phyloP scores from a whole-genome alignment of 768 basidiomycete species.

The Suillus luteus region DNA sequence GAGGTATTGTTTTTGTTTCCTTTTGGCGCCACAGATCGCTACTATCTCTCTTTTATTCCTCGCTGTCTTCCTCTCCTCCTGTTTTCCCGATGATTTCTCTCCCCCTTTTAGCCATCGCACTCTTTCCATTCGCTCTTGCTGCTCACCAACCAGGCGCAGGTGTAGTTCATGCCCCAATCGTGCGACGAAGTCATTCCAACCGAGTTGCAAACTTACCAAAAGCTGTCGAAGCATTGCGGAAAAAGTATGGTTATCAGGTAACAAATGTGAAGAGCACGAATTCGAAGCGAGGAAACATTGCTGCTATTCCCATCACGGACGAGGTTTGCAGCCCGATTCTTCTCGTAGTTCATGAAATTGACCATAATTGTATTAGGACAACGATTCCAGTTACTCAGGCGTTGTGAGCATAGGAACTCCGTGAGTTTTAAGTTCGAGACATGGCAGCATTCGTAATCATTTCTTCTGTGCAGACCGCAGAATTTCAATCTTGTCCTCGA shows the following conservation, averaged over 20 bases:
- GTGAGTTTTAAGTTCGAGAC: conserved; percentile 40
- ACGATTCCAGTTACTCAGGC: conserved; percentile 62
- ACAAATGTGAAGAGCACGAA: conserved; percentile 8
- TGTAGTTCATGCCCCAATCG: conserved; percentile 47
- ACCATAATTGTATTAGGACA: conserved; percentile 36
- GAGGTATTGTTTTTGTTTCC: not conserved
- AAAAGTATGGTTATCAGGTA: conserved; percentile 47
- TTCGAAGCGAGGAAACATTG: conserved; percentile 35
- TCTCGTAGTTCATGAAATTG: not conserved
- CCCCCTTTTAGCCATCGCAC: conserved; percentile 30
- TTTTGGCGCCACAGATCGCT: not conserved
- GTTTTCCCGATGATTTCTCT: conserved; percentile 22
- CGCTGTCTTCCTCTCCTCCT: not conserved
- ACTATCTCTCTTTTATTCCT: not conserved
- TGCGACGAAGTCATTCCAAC: conserved; percentile 37
- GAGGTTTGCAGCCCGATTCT: conserved; percentile 42
- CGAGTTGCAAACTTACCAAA: conserved; percentile 36
- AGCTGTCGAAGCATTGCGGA: conserved; percentile 44
- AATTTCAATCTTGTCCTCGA: conserved; percentile 81
- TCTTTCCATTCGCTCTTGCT: conserved; percentile 34
- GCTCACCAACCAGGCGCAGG: conserved; percentile 16
- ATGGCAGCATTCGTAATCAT: not conserved
- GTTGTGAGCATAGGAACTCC: conserved; percentile 60
- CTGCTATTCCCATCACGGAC: conserved; percentile 46
- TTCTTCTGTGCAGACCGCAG: conserved; percentile 50